Base-by-base conservation (phyloP, 345 rosid species). In the Pistacia vera region DNA sequence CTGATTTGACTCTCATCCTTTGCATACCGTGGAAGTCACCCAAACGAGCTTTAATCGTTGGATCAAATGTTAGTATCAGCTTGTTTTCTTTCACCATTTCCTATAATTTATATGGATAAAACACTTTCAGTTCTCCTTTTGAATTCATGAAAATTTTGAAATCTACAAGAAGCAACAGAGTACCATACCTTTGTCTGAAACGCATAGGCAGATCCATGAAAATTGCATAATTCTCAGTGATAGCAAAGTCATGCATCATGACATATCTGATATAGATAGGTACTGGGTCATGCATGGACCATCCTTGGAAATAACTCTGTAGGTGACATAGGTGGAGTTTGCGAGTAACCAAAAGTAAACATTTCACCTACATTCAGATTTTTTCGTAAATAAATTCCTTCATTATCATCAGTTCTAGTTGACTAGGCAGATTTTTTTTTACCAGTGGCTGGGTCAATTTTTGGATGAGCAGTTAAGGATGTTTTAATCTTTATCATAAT, bases 231-330 rank as follows among this genome's bases (percentile, higher is more conserved):
- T 28, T 28, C 30, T 28, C 30, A 28, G 99, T 93, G 72, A 96
- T 92, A 57, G 97, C 99, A 85, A 96, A 93, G 87, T 96, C 98
- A 78, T 96, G 99, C 97, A 96, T 96, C 97, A 96, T 90, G 83
- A 56, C 97, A 93, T 20, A 93, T 85, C 91, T 33, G 97, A 63
- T 81, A 93, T 81, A 68, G 93, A 96, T 91, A 46, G 98, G 91
- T 63, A 96, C 94, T 4, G 98, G 98, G 65, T 92, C 96, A 72
- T 90, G 87, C 97, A 91, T 85, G 92, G 52, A 76, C 98, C 99
- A 73, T 93, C 94, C 85, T 92, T 86, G 10, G 99, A 91, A 66
- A 96, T 83, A 66, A 96, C 97, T 82, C 99, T 88, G 88, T 93
- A 93, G 10, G 98, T 96, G 83, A 96, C 77, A 78, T 92, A 96